Evolutionary conservation across 2,329 filamentous ascomycete genomes (phyloP).

Genomic region (Metarhizium robertsii): DNA sequence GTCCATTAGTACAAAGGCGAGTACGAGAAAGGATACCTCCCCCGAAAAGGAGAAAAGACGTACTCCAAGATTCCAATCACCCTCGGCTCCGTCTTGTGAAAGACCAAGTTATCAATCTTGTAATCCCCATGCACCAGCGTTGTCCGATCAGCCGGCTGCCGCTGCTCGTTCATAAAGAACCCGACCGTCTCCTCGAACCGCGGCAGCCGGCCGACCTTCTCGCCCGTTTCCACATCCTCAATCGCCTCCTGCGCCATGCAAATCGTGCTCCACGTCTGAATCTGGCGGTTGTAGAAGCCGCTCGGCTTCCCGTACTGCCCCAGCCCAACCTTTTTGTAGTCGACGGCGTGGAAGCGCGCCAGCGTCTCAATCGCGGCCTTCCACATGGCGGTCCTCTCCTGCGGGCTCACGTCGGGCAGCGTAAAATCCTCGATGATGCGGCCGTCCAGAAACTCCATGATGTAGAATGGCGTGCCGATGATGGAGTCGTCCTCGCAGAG

Average conservation of each 20-base stretch:
- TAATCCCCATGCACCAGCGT: conserved; percentile 91
- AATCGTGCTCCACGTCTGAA: conserved; percentile 73
- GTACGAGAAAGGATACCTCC: not conserved
- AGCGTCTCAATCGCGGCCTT: conserved; percentile 73
- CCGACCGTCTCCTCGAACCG: conserved; percentile 70
- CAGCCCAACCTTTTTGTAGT: conserved; percentile 57
- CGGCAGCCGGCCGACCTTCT: conserved; percentile 72
- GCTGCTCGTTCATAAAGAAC: conserved; percentile 63
- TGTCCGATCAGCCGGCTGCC: conserved; percentile 67
- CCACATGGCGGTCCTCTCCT: conserved; percentile 75
- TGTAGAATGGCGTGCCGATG: conserved; percentile 88
- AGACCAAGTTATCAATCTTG: conserved; percentile 88
- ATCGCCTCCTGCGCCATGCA: conserved; percentile 68
- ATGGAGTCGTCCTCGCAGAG: conserved; percentile 76
- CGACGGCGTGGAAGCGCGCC: conserved; percentile 73
- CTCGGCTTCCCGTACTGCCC: conserved; percentile 60
- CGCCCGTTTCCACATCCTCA: conserved; percentile 66
- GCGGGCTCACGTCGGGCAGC: conserved; percentile 61
- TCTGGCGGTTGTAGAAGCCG: conserved; percentile 80
- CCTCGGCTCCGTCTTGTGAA: conserved; percentile 76
- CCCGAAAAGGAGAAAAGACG: conserved; percentile 16
- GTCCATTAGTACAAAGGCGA: not conserved
- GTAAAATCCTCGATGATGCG: conserved; percentile 86
- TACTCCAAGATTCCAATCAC: conserved; percentile 90
- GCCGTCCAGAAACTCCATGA: conserved; percentile 93